Base-by-base conservation (phyloP, 805 yeast species). In the Millerozyma acaciae region DNA sequence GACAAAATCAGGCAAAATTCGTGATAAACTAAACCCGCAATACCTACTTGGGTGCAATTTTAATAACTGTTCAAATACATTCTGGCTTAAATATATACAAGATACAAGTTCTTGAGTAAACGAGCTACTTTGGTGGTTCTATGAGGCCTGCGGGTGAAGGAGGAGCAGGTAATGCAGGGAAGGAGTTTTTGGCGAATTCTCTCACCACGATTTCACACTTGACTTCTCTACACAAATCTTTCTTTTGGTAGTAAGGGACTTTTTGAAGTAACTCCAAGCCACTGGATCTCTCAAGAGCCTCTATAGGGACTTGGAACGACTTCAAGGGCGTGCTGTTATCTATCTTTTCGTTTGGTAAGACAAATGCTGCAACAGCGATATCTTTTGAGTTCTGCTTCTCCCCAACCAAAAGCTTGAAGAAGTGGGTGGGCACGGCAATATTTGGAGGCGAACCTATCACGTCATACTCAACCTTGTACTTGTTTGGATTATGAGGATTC, bases 361-460 rank as follows among this genome's bases (percentile, higher is more conserved):
- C 96, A 64, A 93, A 93, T 0, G 97, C 96, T 1, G 84, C 97
- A 6, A 87, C 86, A 3, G 90, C 76, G 8, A 86, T 62, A 6
- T 65, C 65, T 30, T 48, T 51, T 26, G 40, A 42, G 9, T 69
- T 58, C 33, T 58, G 48, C 22, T 55, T 61, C 56, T 93, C 97
- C 6, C 93, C 97, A 29, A 93, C 85, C 35, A 93, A 65, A 38
- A 93, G 62, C 63, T 93, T 93, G 74, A 80, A 93, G 53, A 93
- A 93, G 57, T 93, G 98, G 0, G 98, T 93, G 16, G 98, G 98
- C 8, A 93, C 98, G 0, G 98, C 97, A 34, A 93, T 72, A 50
- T 76, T 85, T 31, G 98, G 97, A 8, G 98, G 98, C 48, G 87
- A 84, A 2, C 98, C 98, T 54, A 93, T 86, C 26, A 93, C 84